phyloP scores from a whole-genome alignment of 305 asterid genomes.

The Rubia balearica region DNA sequence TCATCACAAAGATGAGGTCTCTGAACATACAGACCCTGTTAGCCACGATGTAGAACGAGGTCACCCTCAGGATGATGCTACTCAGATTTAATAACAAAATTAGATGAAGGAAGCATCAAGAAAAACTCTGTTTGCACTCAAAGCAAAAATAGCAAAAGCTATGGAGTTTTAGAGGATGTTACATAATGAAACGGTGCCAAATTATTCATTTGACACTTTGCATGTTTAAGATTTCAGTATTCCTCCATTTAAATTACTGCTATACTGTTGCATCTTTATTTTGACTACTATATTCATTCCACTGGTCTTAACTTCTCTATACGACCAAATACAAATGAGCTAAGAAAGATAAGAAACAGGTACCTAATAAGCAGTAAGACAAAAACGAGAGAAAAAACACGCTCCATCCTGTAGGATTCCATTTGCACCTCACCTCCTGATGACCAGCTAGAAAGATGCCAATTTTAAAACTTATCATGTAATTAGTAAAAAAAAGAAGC shows the following conservation, averaged over 20 bases:
- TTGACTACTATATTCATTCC: background rate
- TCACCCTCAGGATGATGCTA: slow-evolving; percentile 20
- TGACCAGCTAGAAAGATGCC: background rate
- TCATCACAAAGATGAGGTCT: slow-evolving; percentile 12
- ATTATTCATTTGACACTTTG: background rate
- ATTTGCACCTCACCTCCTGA: background rate
- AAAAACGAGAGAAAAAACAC: background rate
- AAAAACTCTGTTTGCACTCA: slow-evolving; percentile 9
- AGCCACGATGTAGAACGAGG: slow-evolving; percentile 21
- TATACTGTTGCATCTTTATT: slow-evolving; percentile 2
- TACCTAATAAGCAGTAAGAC: background rate
- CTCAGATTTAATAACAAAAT: slow-evolving; percentile 24
- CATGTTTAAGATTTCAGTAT: slow-evolving; percentile 5
- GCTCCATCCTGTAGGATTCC: background rate
- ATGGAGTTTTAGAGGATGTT: slow-evolving; percentile 10
- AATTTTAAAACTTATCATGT: background rate
- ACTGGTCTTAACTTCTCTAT: background rate
- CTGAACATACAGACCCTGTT: slow-evolving; percentile 18
- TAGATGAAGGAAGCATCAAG: slow-evolving; percentile 8
- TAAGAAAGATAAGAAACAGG: background rate
- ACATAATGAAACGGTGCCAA: background rate
- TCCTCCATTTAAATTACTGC: background rate
- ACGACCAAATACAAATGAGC: background rate
- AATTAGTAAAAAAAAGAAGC: background rate
- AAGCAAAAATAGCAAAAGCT: slow-evolving; percentile 18